phyloP scores from a whole-genome alignment of 352 stramenopile genomes.

The Globisporangium carolinianum region DNA sequence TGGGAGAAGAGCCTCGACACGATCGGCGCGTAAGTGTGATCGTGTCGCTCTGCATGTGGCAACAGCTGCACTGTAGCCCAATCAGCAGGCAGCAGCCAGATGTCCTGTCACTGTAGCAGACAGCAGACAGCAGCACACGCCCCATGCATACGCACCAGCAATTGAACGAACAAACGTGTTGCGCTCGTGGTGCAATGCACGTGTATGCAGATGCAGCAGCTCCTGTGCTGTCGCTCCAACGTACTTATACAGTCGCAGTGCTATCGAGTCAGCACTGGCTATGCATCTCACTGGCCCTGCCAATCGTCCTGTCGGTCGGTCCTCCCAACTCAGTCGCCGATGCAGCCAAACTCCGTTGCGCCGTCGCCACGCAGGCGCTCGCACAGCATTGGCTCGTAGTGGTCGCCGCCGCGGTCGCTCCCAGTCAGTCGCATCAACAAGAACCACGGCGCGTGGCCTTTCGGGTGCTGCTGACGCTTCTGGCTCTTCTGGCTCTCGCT shows the following conservation, averaged over 20 bases:
- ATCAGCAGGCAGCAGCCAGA: not conserved
- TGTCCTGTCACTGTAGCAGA: not conserved
- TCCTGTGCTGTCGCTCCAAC: too few relatives aligned
- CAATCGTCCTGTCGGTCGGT: too few relatives aligned
- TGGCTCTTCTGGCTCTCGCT: slow-evolving; percentile 16
- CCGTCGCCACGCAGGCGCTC: slow-evolving; percentile 76
- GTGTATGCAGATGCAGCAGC: too few relatives aligned
- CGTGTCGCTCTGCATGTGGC: slow-evolving; percentile 3
- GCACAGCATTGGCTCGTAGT: slow-evolving; percentile 86
- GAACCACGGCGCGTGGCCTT: slow-evolving; percentile 82
- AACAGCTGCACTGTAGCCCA: slow-evolving; percentile 3
- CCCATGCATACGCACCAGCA: not conserved
- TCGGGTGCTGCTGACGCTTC: slow-evolving; percentile 50
- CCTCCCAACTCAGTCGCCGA: slow-evolving; percentile 43
- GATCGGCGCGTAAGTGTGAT: slow-evolving; percentile 59
- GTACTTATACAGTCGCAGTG: too few relatives aligned
- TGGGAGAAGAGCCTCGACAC: slow-evolving; percentile 87
- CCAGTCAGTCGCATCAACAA: slow-evolving; percentile 83
- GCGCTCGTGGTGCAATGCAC: not conserved
- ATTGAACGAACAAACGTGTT: slow-evolving; percentile 4
- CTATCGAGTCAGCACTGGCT: too few relatives aligned
- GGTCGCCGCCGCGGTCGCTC: slow-evolving; percentile 76
- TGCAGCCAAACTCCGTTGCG: slow-evolving; percentile 77
- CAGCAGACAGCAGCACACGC: not conserved
- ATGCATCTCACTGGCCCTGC: too few relatives aligned